These are phyloP conservation scores for Diutina scorzettiae DNA, from an alignment of 1,139 yeast genomes.

Conservation along the genomic window DNA sequence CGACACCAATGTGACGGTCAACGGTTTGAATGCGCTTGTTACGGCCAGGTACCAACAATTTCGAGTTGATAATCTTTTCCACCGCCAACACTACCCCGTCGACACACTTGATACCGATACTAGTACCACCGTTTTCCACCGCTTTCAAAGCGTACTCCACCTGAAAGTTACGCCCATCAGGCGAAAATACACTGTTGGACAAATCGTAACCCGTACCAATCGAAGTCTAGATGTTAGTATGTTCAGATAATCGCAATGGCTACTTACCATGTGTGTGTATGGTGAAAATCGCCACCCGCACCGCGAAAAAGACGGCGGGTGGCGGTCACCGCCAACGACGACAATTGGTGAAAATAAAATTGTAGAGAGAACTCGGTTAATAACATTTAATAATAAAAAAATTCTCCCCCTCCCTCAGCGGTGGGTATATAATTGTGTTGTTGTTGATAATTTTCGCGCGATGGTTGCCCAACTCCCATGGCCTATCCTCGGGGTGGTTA, in stretches of 20 bases:
- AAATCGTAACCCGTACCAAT: conserved; percentile 97
- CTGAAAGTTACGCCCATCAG: conserved; percentile 95
- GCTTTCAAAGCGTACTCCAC: conserved; percentile 98
- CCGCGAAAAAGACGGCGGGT: too few species aligned
- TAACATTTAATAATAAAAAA: too few species aligned
- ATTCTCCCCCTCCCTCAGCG: too few species aligned
- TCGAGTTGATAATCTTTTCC: conserved; percentile 80
- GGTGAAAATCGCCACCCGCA: conserved; percentile 4
- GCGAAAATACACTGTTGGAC: conserved; percentile 77
- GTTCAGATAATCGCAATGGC: not conserved
- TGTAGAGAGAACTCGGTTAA: too few species aligned
- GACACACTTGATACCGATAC: conserved; percentile 81
- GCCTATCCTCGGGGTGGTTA: conserved; percentile 11
- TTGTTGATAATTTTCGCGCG: too few species aligned
- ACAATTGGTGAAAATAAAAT: too few species aligned
- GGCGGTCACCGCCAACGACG: too few species aligned
- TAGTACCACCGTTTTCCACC: conserved; percentile 93
- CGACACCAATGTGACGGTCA: conserved; percentile 90
- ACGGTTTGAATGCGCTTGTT: conserved; percentile 86
- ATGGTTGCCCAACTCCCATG: not conserved
- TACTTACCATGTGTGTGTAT: conserved; percentile 4
- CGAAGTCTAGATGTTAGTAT: conserved; percentile 43
- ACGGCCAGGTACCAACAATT: conserved; percentile 77
- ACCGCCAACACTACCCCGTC: conserved; percentile 97
- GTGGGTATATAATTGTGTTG: too few species aligned